Evolutionary conservation across 2,329 filamentous ascomycete species (phyloP).

Genomic region (Fusarium equiseti): DNA sequence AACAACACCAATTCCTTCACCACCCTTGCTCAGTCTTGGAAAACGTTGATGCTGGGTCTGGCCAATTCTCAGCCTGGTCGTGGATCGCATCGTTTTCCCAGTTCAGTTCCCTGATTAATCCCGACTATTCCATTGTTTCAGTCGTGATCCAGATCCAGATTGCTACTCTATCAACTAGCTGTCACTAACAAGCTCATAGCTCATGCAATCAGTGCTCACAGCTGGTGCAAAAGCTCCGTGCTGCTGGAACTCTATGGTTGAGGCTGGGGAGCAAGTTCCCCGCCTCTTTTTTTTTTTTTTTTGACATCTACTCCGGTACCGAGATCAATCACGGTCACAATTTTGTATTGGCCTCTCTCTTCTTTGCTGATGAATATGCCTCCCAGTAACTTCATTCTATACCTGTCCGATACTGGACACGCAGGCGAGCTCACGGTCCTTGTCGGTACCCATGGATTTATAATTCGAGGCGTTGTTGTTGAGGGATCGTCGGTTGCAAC

Average conservation of each 20-base stretch:
- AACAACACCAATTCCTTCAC: slow-evolving; percentile 31
- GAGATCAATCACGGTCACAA: slow-evolving; percentile 19
- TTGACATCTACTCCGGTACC: slow-evolving; percentile 2
- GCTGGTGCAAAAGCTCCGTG: slow-evolving; percentile 35
- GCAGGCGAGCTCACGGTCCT: slow-evolving; percentile 1
- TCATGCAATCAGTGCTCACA: slow-evolving; percentile 4
- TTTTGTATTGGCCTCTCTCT: slow-evolving; percentile 9
- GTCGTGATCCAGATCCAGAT: slow-evolving; percentile 4
- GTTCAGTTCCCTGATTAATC: slow-evolving; percentile 18
- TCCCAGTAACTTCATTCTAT: neutral
- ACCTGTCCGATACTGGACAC: neutral
- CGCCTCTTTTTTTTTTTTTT: slow-evolving; percentile 1
- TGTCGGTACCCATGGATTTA: slow-evolving; percentile 15
- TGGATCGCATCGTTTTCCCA: slow-evolving; percentile 17
- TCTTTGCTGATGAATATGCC: neutral
- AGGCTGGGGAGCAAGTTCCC: slow-evolving; percentile 15
- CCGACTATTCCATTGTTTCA: slow-evolving; percentile 26
- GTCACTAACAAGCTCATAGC: slow-evolving; percentile 13
- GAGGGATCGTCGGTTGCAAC: slow-evolving; percentile 35
- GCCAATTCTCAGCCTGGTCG: slow-evolving; percentile 1
- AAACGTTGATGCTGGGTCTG: neutral
- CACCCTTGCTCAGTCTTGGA: slow-evolving; percentile 20
- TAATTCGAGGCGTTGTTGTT: slow-evolving; percentile 26
- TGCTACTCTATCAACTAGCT: slow-evolving; percentile 1
- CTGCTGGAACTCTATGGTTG: slow-evolving; percentile 11